Evolutionary conservation across 306 rosid species (phyloP).

Genomic region (Casuarina glauca): DNA sequence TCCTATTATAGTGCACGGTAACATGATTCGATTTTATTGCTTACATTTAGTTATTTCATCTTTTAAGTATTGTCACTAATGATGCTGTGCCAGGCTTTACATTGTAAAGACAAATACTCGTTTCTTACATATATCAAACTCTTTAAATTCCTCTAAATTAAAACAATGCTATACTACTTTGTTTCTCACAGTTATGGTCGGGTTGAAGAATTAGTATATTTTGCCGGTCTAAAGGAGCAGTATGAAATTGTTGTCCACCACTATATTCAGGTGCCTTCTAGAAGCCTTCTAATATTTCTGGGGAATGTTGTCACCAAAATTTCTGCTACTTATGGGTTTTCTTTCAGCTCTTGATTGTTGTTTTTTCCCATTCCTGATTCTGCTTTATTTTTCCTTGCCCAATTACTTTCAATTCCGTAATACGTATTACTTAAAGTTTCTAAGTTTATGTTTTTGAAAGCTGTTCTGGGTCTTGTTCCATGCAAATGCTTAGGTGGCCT

Average conservation of each 20-base stretch:
- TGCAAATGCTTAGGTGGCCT: not conserved
- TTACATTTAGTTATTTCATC: not conserved
- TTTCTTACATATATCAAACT: slow-evolving; percentile 1
- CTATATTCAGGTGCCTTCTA: slow-evolving; percentile 80
- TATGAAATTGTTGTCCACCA: slow-evolving; percentile 90
- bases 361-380: not conserved
- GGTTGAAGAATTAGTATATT: slow-evolving; percentile 91
- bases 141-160: slow-evolving; percentile 24
- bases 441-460: not conserved
- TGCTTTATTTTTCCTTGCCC: slow-evolving; percentile 8
- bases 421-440: not conserved
- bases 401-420: not conserved
- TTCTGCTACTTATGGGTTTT: not conserved
- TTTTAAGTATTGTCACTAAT: not conserved
- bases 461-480: not conserved
- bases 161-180: slow-evolving; percentile 12
- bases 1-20: not conserved
- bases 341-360: not conserved
- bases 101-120: not conserved
- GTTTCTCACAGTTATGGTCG: slow-evolving; percentile 80
- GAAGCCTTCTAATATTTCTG: slow-evolving; percentile 3
- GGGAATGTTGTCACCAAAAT: slow-evolving; percentile 5
- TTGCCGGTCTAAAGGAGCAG: slow-evolving; percentile 92
- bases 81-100: not conserved
- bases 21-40: not conserved